Evolutionary conservation across 441 rosid genomes (phyloP).

Genomic region (Populus hybrid): DNA sequence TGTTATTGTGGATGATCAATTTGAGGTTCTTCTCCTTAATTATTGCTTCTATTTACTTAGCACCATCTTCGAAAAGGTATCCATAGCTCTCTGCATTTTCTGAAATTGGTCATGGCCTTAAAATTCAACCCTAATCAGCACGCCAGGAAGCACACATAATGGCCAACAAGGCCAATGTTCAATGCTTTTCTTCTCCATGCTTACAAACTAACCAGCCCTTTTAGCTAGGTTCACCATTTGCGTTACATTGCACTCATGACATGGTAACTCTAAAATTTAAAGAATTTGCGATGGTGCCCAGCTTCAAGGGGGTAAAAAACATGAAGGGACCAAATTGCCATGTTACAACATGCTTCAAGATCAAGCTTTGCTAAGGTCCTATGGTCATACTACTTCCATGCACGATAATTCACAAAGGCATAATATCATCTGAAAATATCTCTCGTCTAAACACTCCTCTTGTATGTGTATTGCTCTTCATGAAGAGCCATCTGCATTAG

Average conservation of each 20-base stretch:
- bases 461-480: constrained; percentile 8
- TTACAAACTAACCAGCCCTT: neutral
- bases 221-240: no score
- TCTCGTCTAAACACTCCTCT: no score
- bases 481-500: constrained; percentile 45
- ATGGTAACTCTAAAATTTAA: neutral
- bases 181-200: neutral
- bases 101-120: neutral
- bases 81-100: no score
- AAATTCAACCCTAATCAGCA: neutral
- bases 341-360: neutral
- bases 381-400: neutral
- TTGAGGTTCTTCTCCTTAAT: no score
- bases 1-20: no score
- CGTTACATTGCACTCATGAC: neutral
- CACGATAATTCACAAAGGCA: neutral
- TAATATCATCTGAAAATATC: neutral
- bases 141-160: neutral
- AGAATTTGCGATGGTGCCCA: neutral
- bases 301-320: neutral
- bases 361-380: neutral
- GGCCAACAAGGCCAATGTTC: neutral
- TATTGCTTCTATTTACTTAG: no score
- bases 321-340: neutral
- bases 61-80: no score